Conservation (phyloP, 768 basidiomycete species). For the Naganishia vaughanmartiniae region DNA sequence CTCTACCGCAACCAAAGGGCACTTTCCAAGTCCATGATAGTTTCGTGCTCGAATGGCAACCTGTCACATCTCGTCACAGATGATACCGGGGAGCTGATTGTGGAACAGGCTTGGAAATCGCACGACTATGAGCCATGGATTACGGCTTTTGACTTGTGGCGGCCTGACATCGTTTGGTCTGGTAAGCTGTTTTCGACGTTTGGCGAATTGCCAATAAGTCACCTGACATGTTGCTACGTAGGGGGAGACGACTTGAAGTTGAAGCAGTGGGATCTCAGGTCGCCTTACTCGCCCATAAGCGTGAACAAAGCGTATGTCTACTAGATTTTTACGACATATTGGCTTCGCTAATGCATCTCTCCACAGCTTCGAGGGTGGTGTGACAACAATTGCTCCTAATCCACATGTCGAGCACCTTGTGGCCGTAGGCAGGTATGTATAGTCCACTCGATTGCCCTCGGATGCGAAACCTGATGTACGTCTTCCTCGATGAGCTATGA, state of each 20-base stretch:
- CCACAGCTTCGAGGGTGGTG: constrained; percentile 80
- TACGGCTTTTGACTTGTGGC: constrained; percentile 84
- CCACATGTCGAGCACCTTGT: constrained; percentile 74
- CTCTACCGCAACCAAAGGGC: neutral
- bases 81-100: constrained; percentile 56
- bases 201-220: neutral
- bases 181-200: constrained; percentile 57
- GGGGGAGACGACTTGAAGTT: constrained; percentile 89
- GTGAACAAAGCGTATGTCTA: constrained; percentile 66
- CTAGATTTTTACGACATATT: neutral
- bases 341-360: neutral
- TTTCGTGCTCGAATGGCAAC: constrained; percentile 77
- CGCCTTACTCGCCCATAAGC: constrained; percentile 64
- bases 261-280: constrained; percentile 85
- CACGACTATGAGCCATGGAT: constrained; percentile 96
- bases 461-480: neutral
- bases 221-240: constrained; percentile 44
- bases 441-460: neutral
- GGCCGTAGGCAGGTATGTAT: constrained; percentile 80
- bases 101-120: constrained; percentile 70
- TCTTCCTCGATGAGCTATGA: constrained; percentile 67
- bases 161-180: constrained; percentile 74
- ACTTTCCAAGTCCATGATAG: constrained; percentile 57
- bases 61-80: constrained; percentile 60
- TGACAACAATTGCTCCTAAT: constrained; percentile 84